Evolutionary conservation across 495 filamentous ascomycete species (phyloP).

Genomic region (Penicillium fimorum): DNA sequence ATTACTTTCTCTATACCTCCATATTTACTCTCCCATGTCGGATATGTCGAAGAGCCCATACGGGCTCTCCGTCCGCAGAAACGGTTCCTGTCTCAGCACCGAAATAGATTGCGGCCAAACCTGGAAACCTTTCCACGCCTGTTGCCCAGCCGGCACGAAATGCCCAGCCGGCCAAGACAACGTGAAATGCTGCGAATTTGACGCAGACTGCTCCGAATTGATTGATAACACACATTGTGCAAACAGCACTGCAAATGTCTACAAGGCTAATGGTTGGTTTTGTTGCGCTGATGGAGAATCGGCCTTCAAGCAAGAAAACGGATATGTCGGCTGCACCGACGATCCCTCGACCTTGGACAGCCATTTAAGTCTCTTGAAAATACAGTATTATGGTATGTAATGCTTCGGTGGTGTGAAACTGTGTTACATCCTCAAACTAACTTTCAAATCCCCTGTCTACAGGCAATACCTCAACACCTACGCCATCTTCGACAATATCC

Average conservation of each 20-base stretch:
- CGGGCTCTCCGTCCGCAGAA: conserved; percentile 9
- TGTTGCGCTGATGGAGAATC: background rate
- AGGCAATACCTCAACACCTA: background rate
- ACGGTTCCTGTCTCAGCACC: conserved; percentile 6
- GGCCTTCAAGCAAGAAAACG: background rate
- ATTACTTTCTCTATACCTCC: background rate
- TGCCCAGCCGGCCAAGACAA: conserved; percentile 4
- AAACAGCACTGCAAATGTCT: conserved; percentile 11
- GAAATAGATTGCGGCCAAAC: conserved; percentile 5
- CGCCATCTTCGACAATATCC: background rate
- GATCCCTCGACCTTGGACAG: background rate
- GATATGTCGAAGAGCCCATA: conserved; percentile 7
- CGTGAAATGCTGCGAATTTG: conserved; percentile 8
- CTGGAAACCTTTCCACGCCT: conserved; percentile 6
- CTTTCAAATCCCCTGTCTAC: background rate
- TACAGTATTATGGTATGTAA: conserved; percentile 3
- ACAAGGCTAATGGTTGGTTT: conserved; percentile 5
- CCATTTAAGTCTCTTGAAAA: background rate
- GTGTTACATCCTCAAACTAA: background rate
- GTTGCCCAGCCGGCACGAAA: conserved; percentile 5
- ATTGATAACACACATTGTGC: conserved; percentile 7
- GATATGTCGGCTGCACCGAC: conserved; percentile 7
- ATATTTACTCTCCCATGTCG: background rate
- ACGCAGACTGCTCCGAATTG: conserved; percentile 6
- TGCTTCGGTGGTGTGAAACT: too few species aligned